Evolutionary conservation across 768 basidiomycete genomes (phyloP), one percentile per base, ranked within the genome.

Genomic region (Chiua virens): DNA sequence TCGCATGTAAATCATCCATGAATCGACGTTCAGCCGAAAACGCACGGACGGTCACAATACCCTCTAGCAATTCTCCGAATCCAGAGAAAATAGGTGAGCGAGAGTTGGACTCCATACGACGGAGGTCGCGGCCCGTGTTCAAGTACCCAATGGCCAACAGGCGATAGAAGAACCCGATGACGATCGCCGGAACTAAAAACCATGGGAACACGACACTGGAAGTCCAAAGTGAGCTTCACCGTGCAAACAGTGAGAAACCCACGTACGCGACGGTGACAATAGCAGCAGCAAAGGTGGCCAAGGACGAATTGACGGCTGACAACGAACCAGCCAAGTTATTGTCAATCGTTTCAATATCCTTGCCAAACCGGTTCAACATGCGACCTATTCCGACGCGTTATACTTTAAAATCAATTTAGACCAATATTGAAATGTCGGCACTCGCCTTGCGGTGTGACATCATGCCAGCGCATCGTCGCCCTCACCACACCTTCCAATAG

Each of bases 41-140:
- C 0, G 94, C 94, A 50, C 94, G 81, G 37, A 96, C 89, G 6
- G 92, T 93, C n/a, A 93, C 89, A 40, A 95, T 89, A 21, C 92
- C 92, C 45, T 93, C 89, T 18, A 96, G 68, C 10, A 94, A 69
- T 61, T 92, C 91, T 13, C 82, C 81, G 56, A 92, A 93, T 49
- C 86, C 87, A 8, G 87, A 86, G 69, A 87, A 91, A 54, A 92
- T 91, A 0, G 92, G 89, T 0, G 87, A 89, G 13, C 90, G 78
- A 1, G 87, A 82, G 59, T 91, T 95, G 1, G 91, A 90, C 66
- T 96, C 94, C 85, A 97, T 91, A 18, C 94, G 79, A 51, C 92
- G 80, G 18, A 96, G 72, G 62, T 94, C 92, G 40, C 92, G 81
- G 0, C 90, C 89, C 1, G 89, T 89, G 59, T 83, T 84, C 46